Evolutionary conservation across 1,284 basidiomycete species (phyloP).

Genomic region (Rugosomyces carneus): DNA sequence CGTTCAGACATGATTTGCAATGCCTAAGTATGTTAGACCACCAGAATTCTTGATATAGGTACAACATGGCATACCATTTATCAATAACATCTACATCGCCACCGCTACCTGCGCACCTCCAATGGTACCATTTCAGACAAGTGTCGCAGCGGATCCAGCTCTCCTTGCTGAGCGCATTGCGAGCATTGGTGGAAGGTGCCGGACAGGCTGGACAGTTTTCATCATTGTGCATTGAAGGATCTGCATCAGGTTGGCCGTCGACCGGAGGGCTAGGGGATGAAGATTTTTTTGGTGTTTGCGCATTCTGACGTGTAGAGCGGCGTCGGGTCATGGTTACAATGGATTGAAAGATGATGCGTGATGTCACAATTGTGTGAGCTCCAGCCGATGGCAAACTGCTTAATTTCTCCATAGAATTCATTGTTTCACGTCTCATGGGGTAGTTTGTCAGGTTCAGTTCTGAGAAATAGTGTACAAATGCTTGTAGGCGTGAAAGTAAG

Average conservation of each 20-base stretch:
- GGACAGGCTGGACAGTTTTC: constrained; percentile 35
- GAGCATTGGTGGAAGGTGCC: constrained; percentile 29
- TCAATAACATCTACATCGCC: constrained; percentile 52
- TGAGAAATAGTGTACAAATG: too few species aligned
- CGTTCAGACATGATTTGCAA: constrained; percentile 55
- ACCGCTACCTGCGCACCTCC: constrained; percentile 68
- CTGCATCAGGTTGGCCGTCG: constrained; percentile 6
- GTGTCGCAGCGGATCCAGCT: constrained; percentile 72
- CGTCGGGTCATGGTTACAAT: constrained; percentile 13
- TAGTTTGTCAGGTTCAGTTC: too few species aligned
- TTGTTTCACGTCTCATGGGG: too few species aligned
- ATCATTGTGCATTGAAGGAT: constrained; percentile 19
- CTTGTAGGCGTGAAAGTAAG: too few species aligned
- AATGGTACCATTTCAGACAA: constrained; percentile 78
- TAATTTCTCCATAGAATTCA: too few species aligned
- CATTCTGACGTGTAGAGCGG: constrained; percentile 21
- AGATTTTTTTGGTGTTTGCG: constrained; percentile 17
- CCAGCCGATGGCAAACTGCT: too few species aligned
- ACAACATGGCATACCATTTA: constrained; percentile 34
- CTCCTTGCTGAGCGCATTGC: constrained; percentile 43
- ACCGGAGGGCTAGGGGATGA: constrained; percentile 16
- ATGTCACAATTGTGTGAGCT: background rate
- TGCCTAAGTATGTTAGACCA: constrained; percentile 47
- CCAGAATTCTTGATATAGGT: background rate
- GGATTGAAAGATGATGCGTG: background rate